Base-by-base conservation (phyloP, 2,329 filamentous ascomycete species). In the Pseudopithomyces chartarum region DNA sequence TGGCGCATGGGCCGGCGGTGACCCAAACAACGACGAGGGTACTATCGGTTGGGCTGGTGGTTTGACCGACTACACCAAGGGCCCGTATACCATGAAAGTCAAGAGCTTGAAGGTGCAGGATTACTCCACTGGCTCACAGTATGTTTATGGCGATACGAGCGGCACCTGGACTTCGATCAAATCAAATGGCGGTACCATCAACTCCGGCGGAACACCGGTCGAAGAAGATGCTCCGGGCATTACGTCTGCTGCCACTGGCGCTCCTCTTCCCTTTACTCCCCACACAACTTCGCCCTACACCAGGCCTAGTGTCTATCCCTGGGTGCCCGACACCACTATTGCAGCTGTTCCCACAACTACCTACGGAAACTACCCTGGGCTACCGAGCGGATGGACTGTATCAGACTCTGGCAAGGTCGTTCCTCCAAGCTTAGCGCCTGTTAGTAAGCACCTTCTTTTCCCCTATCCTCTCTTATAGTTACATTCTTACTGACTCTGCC, bases 11-110 rank as follows among this genome's bases (percentile, higher is more conserved):
- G 88, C 91, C 52, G 95, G 92, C 69, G 95, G 95, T 65, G 95
- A 98, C 75, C 78, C 91, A 0, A 82, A 82, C 26, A 97, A 98
- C 75, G 71, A 87, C 1, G 75, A 83, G 13, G 95, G 95, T 56
- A 98, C 94, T 15, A 91, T 98, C 67, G 82, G 87, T 62, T 99
- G 95, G 95, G 91, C 95, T 55, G 85, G 89, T 54, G 95, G 95
- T 13, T 84, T 86, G 47, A 97, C 92, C 47, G 87, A 97, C 78
- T 99, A 95, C 79, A 83, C 84, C 55, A 71, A 88, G 61, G 94
- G 91, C 0, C 95, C 95, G 1, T 99, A 90, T 79, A 87, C 83
- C 61, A 98, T 98, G 93, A 80, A 85, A 52, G 88, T 98, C 71
- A 85, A 89, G 76, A 90, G 85, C 29, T 78, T 97, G 65, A 81